phyloP scores from a whole-genome alignment of 805 yeast species.

The Torulaspora microellipsoides region DNA sequence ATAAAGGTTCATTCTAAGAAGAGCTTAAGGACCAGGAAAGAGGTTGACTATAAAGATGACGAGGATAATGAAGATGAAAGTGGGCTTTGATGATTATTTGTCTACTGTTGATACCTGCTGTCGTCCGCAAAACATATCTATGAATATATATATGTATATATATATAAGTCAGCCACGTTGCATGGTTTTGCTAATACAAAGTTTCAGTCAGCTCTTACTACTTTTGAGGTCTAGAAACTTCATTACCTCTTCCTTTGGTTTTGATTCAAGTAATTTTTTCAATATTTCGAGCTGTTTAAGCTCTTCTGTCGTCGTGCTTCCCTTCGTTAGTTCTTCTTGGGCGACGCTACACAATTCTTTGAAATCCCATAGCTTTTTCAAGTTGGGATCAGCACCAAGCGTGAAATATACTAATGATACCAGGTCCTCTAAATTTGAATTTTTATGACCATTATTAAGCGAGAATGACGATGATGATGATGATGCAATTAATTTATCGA shows the following conservation, averaged over 20 bases:
- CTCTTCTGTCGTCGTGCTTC: constrained; percentile 36
- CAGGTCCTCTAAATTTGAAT: constrained; percentile 20
- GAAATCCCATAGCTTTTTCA: constrained; percentile 40
- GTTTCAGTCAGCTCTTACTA: background rate
- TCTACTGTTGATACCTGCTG: background rate
- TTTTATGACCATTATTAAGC: constrained; percentile 16
- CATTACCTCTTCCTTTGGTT: constrained; percentile 64
- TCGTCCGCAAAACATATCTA: constrained; percentile 2
- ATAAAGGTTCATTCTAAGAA: constrained; percentile 36
- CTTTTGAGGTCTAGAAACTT: constrained; percentile 45
- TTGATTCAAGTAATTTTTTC: constrained; percentile 56
- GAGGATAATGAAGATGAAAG: constrained; percentile 33
- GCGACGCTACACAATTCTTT: constrained; percentile 46
- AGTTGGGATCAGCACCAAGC: constrained; percentile 28
- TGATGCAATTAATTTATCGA: constrained; percentile 27
- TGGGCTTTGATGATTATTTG: constrained; percentile 2
- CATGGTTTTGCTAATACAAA: background rate
- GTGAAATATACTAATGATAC: constrained; percentile 35
- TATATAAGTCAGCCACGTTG: constrained; percentile 2
- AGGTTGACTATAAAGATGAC: constrained; percentile 35
- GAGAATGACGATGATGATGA: constrained; percentile 1
- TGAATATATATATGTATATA: constrained; percentile 9
- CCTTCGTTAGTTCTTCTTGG: constrained; percentile 21
- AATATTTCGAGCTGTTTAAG: constrained; percentile 49
- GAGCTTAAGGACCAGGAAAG: constrained; percentile 37